Evolutionary conservation across 305 asterid species (phyloP).

Genomic region (Plantago coronopus): DNA sequence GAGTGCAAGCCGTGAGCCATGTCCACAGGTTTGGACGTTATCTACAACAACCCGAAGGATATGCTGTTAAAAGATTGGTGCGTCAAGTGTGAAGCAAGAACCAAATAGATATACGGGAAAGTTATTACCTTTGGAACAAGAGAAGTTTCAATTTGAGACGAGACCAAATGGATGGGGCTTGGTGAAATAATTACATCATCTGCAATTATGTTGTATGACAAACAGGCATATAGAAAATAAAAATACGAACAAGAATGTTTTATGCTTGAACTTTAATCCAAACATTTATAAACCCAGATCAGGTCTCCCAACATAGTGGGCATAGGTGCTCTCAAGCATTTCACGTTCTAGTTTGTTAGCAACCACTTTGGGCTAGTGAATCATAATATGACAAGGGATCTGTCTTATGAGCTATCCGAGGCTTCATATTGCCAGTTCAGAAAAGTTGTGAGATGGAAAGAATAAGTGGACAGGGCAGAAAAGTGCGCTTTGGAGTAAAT

Average conservation of each 20-base stretch:
- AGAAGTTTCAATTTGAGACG: slow-evolving; percentile 41
- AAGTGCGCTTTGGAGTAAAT: not conserved
- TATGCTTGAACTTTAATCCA: not conserved
- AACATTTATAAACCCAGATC: not conserved
- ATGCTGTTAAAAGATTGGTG: slow-evolving; percentile 14
- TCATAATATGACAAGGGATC: not conserved
- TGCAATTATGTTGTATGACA: slow-evolving; percentile 32
- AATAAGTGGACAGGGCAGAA: no score
- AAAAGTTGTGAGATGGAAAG: not conserved
- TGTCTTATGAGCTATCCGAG: not conserved
- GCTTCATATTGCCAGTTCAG: not conserved
- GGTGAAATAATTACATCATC: slow-evolving; percentile 33
- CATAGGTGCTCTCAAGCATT: not conserved
- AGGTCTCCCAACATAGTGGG: not conserved
- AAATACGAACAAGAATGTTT: not conserved
- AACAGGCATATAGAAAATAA: not conserved
- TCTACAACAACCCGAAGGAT: slow-evolving; percentile 34
- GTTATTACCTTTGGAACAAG: slow-evolving; percentile 45
- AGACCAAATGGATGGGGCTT: slow-evolving; percentile 35
- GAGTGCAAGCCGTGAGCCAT: slow-evolving; percentile 32
- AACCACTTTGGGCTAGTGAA: slow-evolving; percentile 1
- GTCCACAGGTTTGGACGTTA: slow-evolving; percentile 17
- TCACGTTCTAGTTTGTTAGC: not conserved
- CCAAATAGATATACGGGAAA: slow-evolving; percentile 9
- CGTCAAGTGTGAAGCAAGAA: slow-evolving; percentile 4